phyloP scores from a whole-genome alignment of 2,329 filamentous ascomycete genomes.

The Verticillium klebahnii region DNA sequence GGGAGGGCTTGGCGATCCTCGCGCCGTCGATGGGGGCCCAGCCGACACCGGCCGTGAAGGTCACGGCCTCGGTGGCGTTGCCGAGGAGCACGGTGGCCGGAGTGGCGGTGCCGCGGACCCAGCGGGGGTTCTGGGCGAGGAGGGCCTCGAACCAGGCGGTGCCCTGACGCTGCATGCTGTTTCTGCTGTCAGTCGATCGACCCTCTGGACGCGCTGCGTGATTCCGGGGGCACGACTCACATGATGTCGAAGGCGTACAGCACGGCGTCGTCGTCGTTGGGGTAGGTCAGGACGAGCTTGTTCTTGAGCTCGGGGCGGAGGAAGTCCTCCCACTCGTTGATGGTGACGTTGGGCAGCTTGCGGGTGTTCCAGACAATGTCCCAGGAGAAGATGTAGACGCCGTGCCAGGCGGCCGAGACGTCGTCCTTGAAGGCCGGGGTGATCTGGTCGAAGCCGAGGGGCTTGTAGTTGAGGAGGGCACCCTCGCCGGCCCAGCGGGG shows the following conservation, averaged over 20 bases:
- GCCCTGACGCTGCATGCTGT: slow-evolving; percentile 33
- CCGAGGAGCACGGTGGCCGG: slow-evolving; percentile 25
- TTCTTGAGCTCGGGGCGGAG: slow-evolving; percentile 45
- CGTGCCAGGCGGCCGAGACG: slow-evolving; percentile 34
- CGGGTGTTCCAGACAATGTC: slow-evolving; percentile 29
- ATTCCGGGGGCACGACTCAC: slow-evolving; percentile 20
- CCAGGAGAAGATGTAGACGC: slow-evolving; percentile 32
- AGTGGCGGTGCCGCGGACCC: slow-evolving; percentile 46
- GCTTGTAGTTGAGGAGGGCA: slow-evolving; percentile 43
- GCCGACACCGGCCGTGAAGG: slow-evolving; percentile 23
- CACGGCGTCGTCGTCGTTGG: slow-evolving; percentile 54
- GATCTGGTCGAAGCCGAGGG: slow-evolving; percentile 39
- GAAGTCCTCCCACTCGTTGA: slow-evolving; percentile 36
- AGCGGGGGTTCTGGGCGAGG: slow-evolving; percentile 41
- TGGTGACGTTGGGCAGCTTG: slow-evolving; percentile 24
- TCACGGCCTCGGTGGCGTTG: slow-evolving; percentile 24
- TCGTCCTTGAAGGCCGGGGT: slow-evolving; percentile 34
- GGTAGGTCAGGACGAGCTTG: slow-evolving; percentile 49
- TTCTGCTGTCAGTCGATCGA: neutral
- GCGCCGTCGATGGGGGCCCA: slow-evolving; percentile 13
- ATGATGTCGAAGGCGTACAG: slow-evolving; percentile 45
- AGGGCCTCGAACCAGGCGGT: slow-evolving; percentile 41
- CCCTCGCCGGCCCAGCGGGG: slow-evolving; percentile 45
- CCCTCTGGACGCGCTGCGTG: neutral
- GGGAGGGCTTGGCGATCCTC: slow-evolving; percentile 23